Percentiles rank a stretch among this genome's conserved stretches.
Evolutionary conservation across 2,329 filamentous ascomycete genomes (phyloP).

Genomic region (Leptosphaerulina australis): DNA sequence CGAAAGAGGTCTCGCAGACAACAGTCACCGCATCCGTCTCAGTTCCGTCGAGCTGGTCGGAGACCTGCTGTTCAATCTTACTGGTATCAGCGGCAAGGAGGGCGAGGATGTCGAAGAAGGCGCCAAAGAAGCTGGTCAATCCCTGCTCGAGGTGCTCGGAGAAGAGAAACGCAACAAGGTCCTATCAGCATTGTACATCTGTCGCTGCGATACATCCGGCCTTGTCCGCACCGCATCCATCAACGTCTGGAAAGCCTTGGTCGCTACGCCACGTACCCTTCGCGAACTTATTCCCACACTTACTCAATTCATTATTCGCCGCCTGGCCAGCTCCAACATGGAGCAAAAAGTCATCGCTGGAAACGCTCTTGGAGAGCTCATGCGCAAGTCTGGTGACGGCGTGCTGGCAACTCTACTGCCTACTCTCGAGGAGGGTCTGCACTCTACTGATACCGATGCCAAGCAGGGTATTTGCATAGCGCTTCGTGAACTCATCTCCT

Average conservation of each 20-base stretch:
- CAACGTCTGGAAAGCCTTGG: slow-evolving; percentile 94
- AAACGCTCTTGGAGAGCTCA: slow-evolving; percentile 94
- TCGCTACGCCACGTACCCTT: slow-evolving; percentile 87
- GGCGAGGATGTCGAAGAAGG: slow-evolving; percentile 80
- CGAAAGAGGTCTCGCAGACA: slow-evolving; percentile 94
- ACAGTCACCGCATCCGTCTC: slow-evolving; percentile 95
- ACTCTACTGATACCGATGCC: slow-evolving; percentile 88
- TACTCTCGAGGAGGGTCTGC: slow-evolving; percentile 88
- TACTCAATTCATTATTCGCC: slow-evolving; percentile 90
- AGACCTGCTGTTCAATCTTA: slow-evolving; percentile 96
- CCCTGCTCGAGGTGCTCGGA: slow-evolving; percentile 91
- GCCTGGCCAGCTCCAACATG: slow-evolving; percentile 93
- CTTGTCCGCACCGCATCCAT: slow-evolving; percentile 89
- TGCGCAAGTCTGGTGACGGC: slow-evolving; percentile 93
- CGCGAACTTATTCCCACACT: slow-evolving; percentile 95
- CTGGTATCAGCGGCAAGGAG: slow-evolving; percentile 81
- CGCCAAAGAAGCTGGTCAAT: slow-evolving; percentile 85
- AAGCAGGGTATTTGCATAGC: slow-evolving; percentile 98
- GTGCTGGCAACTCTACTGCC: slow-evolving; percentile 87
- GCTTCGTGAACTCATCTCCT: slow-evolving; percentile 87
- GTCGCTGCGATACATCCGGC: slow-evolving; percentile 93
- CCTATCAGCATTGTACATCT: slow-evolving; percentile 95
- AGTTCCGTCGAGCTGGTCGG: slow-evolving; percentile 98
- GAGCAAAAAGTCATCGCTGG: slow-evolving; percentile 99
- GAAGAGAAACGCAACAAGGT: slow-evolving; percentile 98